phyloP scores from a whole-genome alignment of 768 basidiomycete genomes.

The Scleroderma bovista region DNA sequence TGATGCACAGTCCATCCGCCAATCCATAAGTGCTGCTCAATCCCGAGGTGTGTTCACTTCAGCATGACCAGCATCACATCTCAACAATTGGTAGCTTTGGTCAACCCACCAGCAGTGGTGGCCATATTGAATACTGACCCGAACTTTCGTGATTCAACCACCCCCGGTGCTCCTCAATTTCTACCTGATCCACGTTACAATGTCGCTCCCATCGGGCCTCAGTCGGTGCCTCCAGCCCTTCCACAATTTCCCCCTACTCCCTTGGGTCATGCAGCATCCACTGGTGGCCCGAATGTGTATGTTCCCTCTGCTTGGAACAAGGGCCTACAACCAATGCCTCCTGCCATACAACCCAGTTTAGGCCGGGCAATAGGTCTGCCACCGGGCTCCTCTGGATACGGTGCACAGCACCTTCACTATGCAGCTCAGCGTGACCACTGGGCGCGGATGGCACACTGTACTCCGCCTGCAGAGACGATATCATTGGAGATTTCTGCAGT shows the following conservation, averaged over 20 bases:
- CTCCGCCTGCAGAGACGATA: neutral
- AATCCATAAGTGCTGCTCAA: neutral
- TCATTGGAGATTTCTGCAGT: neutral
- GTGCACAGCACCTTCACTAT: conserved; percentile 1
- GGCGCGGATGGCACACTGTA: neutral
- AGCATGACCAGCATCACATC: neutral
- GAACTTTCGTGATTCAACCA: neutral
- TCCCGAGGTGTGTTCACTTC: neutral
- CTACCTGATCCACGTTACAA: too few species aligned
- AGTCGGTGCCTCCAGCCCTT: neutral
- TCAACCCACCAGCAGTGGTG: neutral
- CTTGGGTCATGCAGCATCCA: too few species aligned
- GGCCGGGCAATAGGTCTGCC: neutral
- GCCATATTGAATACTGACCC: neutral
- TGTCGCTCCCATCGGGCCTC: neutral
- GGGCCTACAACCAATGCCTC: too few species aligned
- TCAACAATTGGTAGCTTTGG: neutral
- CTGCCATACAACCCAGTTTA: neutral
- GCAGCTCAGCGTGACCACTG: neutral
- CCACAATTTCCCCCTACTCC: too few species aligned
- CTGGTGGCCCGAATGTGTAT: neutral
- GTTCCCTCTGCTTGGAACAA: neutral
- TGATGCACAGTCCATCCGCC: neutral
- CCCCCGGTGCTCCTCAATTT: too few species aligned
- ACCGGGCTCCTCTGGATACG: neutral